These are phyloP conservation scores for Gossypium raimondii DNA, from an alignment of 345 rosid species.

Conservation along the genomic window DNA sequence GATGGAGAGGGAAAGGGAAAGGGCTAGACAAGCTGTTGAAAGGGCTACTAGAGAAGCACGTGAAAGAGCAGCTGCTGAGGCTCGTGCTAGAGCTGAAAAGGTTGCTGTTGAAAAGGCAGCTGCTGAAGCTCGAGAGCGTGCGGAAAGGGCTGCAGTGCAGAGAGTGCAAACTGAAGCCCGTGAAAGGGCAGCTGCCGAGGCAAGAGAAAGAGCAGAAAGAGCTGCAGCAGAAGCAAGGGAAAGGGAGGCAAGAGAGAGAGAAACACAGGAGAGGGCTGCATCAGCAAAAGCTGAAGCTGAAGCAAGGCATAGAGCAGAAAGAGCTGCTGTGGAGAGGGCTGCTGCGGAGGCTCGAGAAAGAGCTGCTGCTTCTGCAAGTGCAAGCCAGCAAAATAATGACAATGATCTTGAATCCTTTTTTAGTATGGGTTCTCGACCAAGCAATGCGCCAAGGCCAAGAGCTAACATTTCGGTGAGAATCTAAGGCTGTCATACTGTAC, in stretches of 20 bases:
- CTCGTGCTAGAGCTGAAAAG: conserved; percentile 76
- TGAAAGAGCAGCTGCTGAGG: conserved; percentile 88
- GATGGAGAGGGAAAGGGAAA: conserved; percentile 61
- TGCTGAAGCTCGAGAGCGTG: conserved; percentile 80
- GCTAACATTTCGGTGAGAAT: conserved; percentile 59
- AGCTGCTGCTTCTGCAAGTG: conserved; percentile 61
- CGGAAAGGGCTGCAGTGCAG: conserved; percentile 87
- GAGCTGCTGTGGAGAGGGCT: conserved; percentile 85
- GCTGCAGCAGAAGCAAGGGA: conserved; percentile 89
- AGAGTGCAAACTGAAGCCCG: conserved; percentile 98
- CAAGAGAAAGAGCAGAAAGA: conserved; percentile 80
- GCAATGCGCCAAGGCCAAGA: conserved; percentile 87
- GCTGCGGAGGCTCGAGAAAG: conserved; percentile 58
- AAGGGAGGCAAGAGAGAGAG: conserved; percentile 61
- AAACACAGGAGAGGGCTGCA: conserved; percentile 59
- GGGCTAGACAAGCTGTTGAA: conserved; percentile 85
- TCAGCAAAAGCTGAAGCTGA: conserved; percentile 42
- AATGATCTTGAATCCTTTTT: conserved; percentile 89
- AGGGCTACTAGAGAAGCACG: conserved; percentile 98
- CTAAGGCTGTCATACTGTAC: conserved; percentile 17
- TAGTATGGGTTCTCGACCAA: conserved; percentile 55
- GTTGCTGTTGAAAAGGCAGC: conserved; percentile 78
- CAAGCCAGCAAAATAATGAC: conserved; percentile 58
- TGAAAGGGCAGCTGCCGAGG: conserved; percentile 86
- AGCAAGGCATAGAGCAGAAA: conserved; percentile 57